Percentiles rank a stretch among this genome's conserved stretches.
These are phyloP conservation scores for Candida tallmaniae DNA, from an alignment of 805 yeast species.

Conservation along the genomic window DNA sequence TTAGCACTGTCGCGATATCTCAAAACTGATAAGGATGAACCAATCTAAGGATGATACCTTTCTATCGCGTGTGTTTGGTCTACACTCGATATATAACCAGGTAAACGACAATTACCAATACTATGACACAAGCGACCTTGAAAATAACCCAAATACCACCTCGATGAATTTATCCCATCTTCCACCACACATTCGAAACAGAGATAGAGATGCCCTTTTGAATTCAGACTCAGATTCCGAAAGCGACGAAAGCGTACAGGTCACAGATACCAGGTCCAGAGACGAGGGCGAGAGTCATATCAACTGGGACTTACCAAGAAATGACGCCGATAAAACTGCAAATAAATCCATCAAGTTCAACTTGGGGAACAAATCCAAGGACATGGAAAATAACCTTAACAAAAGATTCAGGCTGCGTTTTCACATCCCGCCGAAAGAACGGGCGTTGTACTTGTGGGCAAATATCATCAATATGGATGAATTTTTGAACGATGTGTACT, in stretches of 20 bases:
- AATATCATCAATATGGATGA: constrained; percentile 88
- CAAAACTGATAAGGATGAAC: not conserved
- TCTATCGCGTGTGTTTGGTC: constrained; percentile 60
- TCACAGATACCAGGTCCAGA: not conserved
- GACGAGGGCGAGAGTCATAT: not conserved
- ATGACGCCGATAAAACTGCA: not conserved
- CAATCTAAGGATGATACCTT: constrained; percentile 42
- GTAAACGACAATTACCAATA: constrained; percentile 35
- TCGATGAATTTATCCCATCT: constrained; percentile 5
- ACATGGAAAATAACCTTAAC: constrained; percentile 6
- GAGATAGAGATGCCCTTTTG: constrained; percentile 1
- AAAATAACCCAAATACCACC: constrained; percentile 12
- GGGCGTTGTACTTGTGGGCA: constrained; percentile 95
- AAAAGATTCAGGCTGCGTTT: constrained; percentile 12
- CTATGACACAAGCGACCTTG: constrained; percentile 31
- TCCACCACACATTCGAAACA: constrained; percentile 2
- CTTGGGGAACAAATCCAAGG: constrained; percentile 6
- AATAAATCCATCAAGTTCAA: constrained; percentile 11
- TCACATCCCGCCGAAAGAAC: constrained; percentile 49
- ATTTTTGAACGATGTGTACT: constrained; percentile 77
- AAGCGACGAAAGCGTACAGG: constrained; percentile 3
- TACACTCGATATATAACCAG: constrained; percentile 40
- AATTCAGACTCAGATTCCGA: constrained; percentile 5
- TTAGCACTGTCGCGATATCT: not conserved
- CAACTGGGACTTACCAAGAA: not conserved